phyloP scores from a whole-genome alignment of 371 early-diverging fungal genomes.

The Phascolomyces articulosus region DNA sequence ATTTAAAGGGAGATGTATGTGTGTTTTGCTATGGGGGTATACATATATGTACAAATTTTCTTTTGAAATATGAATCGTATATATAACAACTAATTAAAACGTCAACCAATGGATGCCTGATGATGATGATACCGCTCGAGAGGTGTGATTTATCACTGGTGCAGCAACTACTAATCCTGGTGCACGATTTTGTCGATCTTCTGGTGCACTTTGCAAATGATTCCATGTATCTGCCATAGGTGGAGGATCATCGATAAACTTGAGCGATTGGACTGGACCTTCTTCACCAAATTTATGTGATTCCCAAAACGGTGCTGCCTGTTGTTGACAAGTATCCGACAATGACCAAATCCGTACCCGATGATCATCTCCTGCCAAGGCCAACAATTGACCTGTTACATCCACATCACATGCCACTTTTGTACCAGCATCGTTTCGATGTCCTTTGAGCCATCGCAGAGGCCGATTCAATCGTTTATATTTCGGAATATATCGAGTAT shows the following conservation, averaged over 20 bases:
- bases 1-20: too few species aligned
- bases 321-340: background rate
- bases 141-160: background rate
- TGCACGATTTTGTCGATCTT: background rate
- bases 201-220: background rate
- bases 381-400: conserved; percentile 15
- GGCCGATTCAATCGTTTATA: conserved; percentile 10
- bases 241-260: conserved; percentile 20
- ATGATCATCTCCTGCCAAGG: conserved; percentile 23
- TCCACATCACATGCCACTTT: conserved; percentile 29
- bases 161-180: conserved; percentile 17
- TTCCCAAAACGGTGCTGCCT: conserved; percentile 25
- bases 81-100: background rate
- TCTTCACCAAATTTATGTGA: conserved; percentile 13
- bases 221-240: background rate
- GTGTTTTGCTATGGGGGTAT: too few species aligned
- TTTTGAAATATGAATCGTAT: background rate
- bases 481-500: conserved; percentile 14
- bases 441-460: conserved; percentile 20
- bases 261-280: conserved; percentile 22
- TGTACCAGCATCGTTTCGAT: conserved; percentile 20
- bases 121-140: conserved; percentile 5
- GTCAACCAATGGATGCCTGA: conserved; percentile 20
- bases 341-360: conserved; percentile 35
- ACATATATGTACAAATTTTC: conserved; percentile 2